These are phyloP conservation scores for Stemphylium vesicarium DNA, from an alignment of 2,329 filamentous ascomycete species.

Conservation along the genomic window DNA sequence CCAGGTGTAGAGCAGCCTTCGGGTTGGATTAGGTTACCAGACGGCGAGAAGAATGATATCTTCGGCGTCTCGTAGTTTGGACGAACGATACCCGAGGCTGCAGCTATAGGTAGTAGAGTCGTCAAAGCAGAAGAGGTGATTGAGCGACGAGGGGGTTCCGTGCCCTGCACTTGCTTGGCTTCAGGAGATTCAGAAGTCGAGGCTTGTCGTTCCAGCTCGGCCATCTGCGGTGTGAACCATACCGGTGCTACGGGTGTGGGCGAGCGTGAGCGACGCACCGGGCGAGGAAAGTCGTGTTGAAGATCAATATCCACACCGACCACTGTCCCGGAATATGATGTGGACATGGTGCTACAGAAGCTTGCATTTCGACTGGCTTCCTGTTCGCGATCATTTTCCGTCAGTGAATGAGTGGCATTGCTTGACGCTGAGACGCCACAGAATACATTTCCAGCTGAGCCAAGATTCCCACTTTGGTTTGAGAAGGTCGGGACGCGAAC, in stretches of 20 bases:
- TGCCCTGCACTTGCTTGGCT: conserved; percentile 1
- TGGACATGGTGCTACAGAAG: conserved; percentile 44
- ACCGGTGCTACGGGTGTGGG: conserved; percentile 29
- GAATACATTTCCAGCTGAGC: conserved; percentile 28
- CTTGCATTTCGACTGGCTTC: conserved; percentile 37
- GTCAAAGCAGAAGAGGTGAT: conserved; percentile 47
- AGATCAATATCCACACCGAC: conserved; percentile 46
- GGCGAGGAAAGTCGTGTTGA: conserved; percentile 25
- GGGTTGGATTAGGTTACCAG: conserved; percentile 42
- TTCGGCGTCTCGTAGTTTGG: conserved; percentile 35
- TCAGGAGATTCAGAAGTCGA: conserved; percentile 15
- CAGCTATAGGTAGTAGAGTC: conserved; percentile 47
- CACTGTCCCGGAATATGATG: conserved; percentile 44
- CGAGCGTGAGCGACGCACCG: conserved; percentile 27
- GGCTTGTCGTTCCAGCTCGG: conserved; percentile 26
- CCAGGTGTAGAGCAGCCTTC: conserved; percentile 24
- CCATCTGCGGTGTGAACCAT: conserved; percentile 36
- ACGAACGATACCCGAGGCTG: conserved; percentile 44
- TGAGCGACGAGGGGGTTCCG: conserved; percentile 17
- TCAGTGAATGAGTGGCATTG: conserved; percentile 24
- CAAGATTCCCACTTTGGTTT: conserved; percentile 26
- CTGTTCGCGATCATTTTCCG: conserved; percentile 22
- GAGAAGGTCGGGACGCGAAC: conserved; percentile 18
- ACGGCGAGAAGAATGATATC: conserved; percentile 44
- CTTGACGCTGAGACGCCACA: conserved; percentile 29